Percentiles rank a stretch among this genome's conserved stretches.
phyloP scores from a whole-genome alignment of 2,329 filamentous ascomycete genomes.

The Hypoxylon sp. region DNA sequence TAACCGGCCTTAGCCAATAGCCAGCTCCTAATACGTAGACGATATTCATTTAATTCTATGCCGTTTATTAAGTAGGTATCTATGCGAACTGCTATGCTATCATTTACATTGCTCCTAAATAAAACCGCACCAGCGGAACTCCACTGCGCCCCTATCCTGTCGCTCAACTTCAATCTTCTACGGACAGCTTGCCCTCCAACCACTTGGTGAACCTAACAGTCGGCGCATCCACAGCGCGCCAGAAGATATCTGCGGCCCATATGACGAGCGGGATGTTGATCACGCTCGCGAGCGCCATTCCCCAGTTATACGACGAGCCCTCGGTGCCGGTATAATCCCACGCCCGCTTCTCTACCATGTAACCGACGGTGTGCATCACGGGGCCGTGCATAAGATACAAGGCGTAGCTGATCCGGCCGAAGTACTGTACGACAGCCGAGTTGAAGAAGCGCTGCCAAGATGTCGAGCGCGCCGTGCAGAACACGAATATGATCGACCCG shows the following conservation, averaged over 20 bases:
- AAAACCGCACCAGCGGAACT: constrained; percentile 18
- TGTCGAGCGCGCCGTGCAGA: constrained; percentile 61
- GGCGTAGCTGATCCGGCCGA: constrained; percentile 71
- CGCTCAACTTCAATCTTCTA: constrained; percentile 19
- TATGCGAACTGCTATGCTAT: constrained; percentile 1
- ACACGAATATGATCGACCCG: constrained; percentile 66
- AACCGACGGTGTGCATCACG: constrained; percentile 65
- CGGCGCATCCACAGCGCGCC: constrained; percentile 67
- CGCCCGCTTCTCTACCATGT: constrained; percentile 62
- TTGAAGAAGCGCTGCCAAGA: constrained; percentile 66
- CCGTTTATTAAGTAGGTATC: constrained; percentile 12
- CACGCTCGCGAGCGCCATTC: constrained; percentile 60
- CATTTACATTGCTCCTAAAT: constrained; percentile 10
- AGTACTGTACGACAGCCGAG: constrained; percentile 64
- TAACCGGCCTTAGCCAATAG: neutral
- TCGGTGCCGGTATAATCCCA: constrained; percentile 63
- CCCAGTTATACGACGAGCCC: constrained; percentile 59
- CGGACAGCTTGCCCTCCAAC: constrained; percentile 59
- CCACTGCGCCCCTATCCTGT: neutral
- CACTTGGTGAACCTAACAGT: constrained; percentile 68
- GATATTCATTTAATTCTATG: neutral
- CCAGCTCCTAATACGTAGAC: neutral
- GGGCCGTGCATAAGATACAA: constrained; percentile 73
- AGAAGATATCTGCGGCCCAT: constrained; percentile 68
- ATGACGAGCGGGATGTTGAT: constrained; percentile 65